Percentiles rank a stretch among this genome's conserved stretches.
Conservation (phyloP, 768 basidiomycete genomes). For the Rhodotorula babjevae region DNA sequence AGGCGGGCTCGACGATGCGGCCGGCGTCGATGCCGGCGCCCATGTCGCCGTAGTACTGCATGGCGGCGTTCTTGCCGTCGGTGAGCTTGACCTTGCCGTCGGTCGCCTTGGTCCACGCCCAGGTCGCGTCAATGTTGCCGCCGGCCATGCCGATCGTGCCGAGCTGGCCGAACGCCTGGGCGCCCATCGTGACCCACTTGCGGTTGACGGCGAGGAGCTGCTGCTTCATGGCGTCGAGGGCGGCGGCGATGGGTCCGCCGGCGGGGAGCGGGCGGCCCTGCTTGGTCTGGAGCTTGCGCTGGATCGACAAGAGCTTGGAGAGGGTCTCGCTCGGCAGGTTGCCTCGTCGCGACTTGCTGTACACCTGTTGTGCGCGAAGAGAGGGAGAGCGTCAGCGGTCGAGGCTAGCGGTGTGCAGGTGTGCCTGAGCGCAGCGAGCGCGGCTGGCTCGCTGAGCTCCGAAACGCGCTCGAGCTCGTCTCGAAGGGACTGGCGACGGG, state of each 20-base stretch:
- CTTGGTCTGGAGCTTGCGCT: slow-evolving; percentile 59
- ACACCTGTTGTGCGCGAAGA: neutral
- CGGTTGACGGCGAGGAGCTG: slow-evolving; percentile 31
- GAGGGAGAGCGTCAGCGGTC: no score
- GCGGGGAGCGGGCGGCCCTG: slow-evolving; percentile 38
- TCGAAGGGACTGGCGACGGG: no score
- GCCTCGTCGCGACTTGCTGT: neutral
- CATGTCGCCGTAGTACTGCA: slow-evolving; percentile 13
- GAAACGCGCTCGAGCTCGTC: no score
- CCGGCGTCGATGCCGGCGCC: slow-evolving; percentile 22
- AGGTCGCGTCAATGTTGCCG: slow-evolving; percentile 5
- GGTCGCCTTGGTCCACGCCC: slow-evolving; percentile 35
- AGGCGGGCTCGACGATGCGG: slow-evolving; percentile 14
- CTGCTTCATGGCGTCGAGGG: slow-evolving; percentile 22
- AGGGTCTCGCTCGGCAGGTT: slow-evolving; percentile 19
- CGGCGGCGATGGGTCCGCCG: slow-evolving; percentile 2
- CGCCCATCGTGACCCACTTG: slow-evolving; percentile 16
- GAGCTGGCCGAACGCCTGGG: slow-evolving; percentile 29
- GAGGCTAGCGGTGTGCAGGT: no score
- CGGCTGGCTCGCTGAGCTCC: no score
- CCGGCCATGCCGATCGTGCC: slow-evolving; percentile 29
- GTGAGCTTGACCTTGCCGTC: slow-evolving; percentile 35
- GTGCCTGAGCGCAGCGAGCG: no score
- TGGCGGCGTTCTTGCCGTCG: neutral
- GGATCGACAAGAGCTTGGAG: slow-evolving; percentile 22